A percentile compares a stretch with the other conserved stretches of the same genome.
These are phyloP conservation scores for Leptosphaerulina australis DNA, from an alignment of 2,329 filamentous ascomycete genomes.

Conservation along the genomic window DNA sequence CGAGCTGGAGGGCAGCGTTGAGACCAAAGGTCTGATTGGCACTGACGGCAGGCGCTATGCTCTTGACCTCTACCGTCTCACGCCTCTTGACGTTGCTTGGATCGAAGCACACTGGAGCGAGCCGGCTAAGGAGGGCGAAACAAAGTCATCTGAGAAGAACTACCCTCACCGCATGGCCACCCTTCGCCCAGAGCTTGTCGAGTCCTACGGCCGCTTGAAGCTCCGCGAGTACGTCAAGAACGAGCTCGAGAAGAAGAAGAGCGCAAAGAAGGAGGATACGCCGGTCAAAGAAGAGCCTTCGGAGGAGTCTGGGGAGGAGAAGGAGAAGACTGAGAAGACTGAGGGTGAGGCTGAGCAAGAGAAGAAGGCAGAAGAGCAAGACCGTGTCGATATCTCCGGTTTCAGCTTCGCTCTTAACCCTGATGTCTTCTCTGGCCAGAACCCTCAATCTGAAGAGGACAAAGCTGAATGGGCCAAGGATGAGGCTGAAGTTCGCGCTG, in stretches of 20 bases:
- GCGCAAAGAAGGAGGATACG: slow-evolving; percentile 45
- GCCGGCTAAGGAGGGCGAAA: slow-evolving; percentile 53
- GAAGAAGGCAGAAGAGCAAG: slow-evolving; percentile 54
- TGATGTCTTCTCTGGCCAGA: slow-evolving; percentile 91
- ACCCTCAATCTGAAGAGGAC: slow-evolving; percentile 87
- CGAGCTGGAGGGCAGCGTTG: slow-evolving; percentile 91
- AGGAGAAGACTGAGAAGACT: slow-evolving; percentile 49
- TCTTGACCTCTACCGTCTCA: slow-evolving; percentile 93
- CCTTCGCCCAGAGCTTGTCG: slow-evolving; percentile 85
- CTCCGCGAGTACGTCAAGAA: slow-evolving; percentile 87
- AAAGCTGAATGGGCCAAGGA: slow-evolving; percentile 82
- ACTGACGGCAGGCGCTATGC: slow-evolving; percentile 97
- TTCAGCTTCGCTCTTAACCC: slow-evolving; percentile 92
- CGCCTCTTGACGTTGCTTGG: slow-evolving; percentile 89
- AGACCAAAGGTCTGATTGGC: slow-evolving; percentile 96
- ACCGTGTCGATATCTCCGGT: slow-evolving; percentile 81
- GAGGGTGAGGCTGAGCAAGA: slow-evolving; percentile 21
- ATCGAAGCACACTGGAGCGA: slow-evolving; percentile 73
- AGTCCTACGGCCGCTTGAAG: slow-evolving; percentile 81
- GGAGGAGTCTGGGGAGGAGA: slow-evolving; percentile 59
- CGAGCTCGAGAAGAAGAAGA: slow-evolving; percentile 62
- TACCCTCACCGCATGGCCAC: slow-evolving; percentile 98
- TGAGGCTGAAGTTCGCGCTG: slow-evolving; percentile 84
- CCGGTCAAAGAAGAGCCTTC: slow-evolving; percentile 42
- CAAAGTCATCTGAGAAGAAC: slow-evolving; percentile 55